These are phyloP conservation scores for Graphilbum sp. DNA, from an alignment of 2,329 filamentous ascomycete genomes.

Conservation along the genomic window DNA sequence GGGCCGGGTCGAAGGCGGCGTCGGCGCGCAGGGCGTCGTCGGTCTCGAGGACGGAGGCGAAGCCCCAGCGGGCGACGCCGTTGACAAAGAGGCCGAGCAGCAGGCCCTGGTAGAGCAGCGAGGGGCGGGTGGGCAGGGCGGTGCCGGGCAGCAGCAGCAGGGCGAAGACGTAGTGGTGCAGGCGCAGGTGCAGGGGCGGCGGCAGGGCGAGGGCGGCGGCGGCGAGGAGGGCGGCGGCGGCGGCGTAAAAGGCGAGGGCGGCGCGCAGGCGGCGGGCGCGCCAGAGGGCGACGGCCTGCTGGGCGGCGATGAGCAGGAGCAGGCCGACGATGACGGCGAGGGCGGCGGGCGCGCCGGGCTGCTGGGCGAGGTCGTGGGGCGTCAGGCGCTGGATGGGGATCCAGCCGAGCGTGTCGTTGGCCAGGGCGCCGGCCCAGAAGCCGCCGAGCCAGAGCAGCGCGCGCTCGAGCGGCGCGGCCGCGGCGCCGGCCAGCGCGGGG, in stretches of 20 bases:
- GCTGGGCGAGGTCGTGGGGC: background rate
- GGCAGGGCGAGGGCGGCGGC: background rate
- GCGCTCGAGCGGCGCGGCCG: background rate
- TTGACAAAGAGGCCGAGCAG: background rate
- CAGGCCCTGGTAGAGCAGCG: background rate
- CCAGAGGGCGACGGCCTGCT: background rate
- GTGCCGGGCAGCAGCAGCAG: background rate
- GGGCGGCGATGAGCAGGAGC: background rate
- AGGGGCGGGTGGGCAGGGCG: background rate
- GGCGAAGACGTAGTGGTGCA: background rate
- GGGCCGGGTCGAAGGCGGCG: background rate
- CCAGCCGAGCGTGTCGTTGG: background rate
- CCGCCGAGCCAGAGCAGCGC: background rate
- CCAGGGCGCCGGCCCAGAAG: background rate
- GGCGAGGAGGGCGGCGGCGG: background rate
- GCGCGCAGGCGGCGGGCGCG: background rate
- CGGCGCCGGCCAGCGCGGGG: background rate
- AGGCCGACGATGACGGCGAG: background rate
- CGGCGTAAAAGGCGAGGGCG: background rate
- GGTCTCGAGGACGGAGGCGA: background rate
- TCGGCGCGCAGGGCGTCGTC: background rate
- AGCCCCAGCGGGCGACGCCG: background rate
- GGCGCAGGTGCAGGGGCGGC: background rate
- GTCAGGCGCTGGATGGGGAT: background rate
- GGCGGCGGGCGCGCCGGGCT: background rate